Percentiles rank a stretch among this genome's conserved stretches.
Conservation (phyloP, 1,284 basidiomycete species). For the Rhodotorula mucilaginosa region DNA sequence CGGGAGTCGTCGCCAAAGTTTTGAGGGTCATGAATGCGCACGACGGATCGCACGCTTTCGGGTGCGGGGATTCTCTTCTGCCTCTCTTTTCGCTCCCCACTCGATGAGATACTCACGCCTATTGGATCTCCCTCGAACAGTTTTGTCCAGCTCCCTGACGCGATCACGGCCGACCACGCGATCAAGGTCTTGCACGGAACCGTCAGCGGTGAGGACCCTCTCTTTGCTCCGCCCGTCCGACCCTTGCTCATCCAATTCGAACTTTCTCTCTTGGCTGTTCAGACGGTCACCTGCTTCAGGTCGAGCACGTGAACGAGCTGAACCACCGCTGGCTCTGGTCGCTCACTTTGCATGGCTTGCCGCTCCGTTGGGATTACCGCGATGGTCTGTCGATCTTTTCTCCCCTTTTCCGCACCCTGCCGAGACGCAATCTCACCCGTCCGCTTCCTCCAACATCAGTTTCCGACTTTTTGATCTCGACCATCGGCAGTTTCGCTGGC, state of each 20-base stretch:
- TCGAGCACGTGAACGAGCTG: constrained; percentile 28
- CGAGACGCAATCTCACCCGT: neutral
- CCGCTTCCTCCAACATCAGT: neutral
- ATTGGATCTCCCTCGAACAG: neutral
- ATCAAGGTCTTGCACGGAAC: constrained; percentile 20
- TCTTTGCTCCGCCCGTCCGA: neutral
- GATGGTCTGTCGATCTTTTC: constrained; percentile 10
- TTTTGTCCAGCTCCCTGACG: constrained; percentile 27
- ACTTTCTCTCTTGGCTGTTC: too few species aligned
- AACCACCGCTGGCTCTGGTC: constrained; percentile 25
- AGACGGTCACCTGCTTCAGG: constrained; percentile 20
- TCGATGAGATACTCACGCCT: neutral
- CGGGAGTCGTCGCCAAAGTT: constrained; percentile 22
- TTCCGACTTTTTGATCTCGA: constrained; percentile 29
- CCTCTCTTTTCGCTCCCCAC: too few species aligned
- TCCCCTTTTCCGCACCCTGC: neutral
- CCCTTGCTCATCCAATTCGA: too few species aligned
- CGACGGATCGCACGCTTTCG: constrained; percentile 18
- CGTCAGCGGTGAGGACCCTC: neutral
- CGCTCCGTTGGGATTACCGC: constrained; percentile 16
- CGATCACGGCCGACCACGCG: constrained; percentile 18
- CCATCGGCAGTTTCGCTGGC: constrained; percentile 29
- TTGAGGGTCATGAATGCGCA: constrained; percentile 14
- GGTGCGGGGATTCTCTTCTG: neutral
- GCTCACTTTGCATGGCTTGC: constrained; percentile 18